A percentile compares a stretch with the other conserved stretches of the same genome.
Evolutionary conservation across 257 asterid species (phyloP).

Genomic region (Lycium ferocissimum): DNA sequence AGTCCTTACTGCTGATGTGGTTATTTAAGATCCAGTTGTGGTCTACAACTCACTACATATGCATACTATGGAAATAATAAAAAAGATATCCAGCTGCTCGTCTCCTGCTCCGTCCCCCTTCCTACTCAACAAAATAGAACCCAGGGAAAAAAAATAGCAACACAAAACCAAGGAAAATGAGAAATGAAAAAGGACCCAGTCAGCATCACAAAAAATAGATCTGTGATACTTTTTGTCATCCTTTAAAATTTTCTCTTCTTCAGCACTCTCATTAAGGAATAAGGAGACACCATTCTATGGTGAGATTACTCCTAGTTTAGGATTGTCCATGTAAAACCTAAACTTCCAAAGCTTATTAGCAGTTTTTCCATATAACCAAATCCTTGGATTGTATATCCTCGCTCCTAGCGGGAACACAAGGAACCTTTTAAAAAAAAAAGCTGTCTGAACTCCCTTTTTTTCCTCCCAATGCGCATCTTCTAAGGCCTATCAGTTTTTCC

Average conservation of each 20-base stretch:
- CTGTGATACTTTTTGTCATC: not conserved
- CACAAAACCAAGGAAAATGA: not conserved
- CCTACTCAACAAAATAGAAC: not conserved
- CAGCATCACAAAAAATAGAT: not conserved
- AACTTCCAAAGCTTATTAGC: not conserved
- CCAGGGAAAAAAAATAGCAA: not conserved
- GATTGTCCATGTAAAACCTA: not conserved
- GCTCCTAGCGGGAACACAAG: not conserved
- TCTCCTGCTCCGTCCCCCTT: not conserved
- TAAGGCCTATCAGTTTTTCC: not conserved
- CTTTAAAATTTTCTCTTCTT: not conserved
- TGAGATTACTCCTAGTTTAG: not conserved
- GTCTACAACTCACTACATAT: not conserved
- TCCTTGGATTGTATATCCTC: not conserved
- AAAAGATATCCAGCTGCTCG: not conserved
- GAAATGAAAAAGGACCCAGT: not conserved
- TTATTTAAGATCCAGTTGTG: not conserved
- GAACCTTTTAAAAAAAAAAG: not conserved
- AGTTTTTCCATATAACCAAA: slow-evolving; percentile 23
- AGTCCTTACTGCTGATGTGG: not conserved
- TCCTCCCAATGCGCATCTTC: not conserved
- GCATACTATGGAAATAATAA: not conserved
- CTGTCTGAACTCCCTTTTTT: slow-evolving; percentile 2
- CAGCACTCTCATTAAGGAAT: slow-evolving; percentile 7
- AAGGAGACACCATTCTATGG: slow-evolving; percentile 8